Base-by-base conservation (phyloP, 2,329 filamentous ascomycete species). In the Aureobasidium vineae region DNA sequence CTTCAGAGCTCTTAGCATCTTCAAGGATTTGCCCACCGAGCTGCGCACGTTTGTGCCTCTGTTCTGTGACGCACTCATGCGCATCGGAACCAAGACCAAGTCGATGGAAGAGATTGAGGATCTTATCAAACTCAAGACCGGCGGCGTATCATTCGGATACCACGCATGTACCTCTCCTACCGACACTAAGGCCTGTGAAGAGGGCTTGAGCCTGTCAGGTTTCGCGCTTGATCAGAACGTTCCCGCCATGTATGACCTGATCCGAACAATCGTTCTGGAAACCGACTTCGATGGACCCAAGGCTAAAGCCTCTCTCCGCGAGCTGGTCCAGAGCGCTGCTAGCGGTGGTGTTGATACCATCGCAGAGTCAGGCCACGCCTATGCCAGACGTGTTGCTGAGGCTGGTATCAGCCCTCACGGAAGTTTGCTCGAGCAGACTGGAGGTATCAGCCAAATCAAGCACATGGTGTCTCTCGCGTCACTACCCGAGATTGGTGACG, bases 21-120 rank as follows among this genome's bases (percentile, higher is more conserved):
- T 98, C 65, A 84, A 91, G 52, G 86, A 90, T 68, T 80, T 99
- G 16, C 92, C 94, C 0, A 88, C 94, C 68, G 91, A 97, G 69
- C 83, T 98, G 63, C 86, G 95, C 63, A 83, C 91, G 71, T 82
- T 98, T 67, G 85, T 98, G 56, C 95, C 95, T 0, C 81, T 99
- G 0, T 98, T 98, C 75, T 92, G 91, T 16, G 93, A 97, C 74
- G 88, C 90, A 43, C 88, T 99, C 68, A 95, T 97, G 90, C 89
- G 95, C 23, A 84, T 99, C 10, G 95, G 95, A 16, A 99, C 94
- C 2, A 90, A 90, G 72, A 86, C 88, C 68, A 90, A 90, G 83
- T 88, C 88, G 0, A 97, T 97, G 90, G 95, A 97, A 76, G 88
- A 97, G 76, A 85, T 98, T 61, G 95, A 99, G 77, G 95, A 98